Evolutionary conservation across 2,329 filamentous ascomycete genomes (phyloP).

Genomic region (Stylonectria norvegica): DNA sequence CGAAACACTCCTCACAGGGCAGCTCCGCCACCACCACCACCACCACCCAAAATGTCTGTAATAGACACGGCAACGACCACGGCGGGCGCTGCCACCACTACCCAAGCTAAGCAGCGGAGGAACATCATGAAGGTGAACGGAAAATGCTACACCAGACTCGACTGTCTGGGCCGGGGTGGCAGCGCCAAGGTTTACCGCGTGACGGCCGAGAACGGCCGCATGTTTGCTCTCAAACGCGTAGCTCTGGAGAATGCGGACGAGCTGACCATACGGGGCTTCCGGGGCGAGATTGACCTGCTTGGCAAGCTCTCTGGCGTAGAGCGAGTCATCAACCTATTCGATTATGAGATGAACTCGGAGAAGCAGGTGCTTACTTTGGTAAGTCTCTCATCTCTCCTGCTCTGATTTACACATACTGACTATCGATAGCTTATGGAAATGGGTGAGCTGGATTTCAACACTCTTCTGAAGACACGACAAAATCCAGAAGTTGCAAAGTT

Average conservation of each 20-base stretch:
- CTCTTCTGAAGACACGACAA: constrained; percentile 70
- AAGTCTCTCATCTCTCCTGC: constrained; percentile 35
- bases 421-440: constrained; percentile 81
- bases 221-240: constrained; percentile 91
- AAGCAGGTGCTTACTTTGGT: constrained; percentile 85
- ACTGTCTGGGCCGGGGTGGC: constrained; percentile 86
- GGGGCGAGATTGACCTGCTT: constrained; percentile 91
- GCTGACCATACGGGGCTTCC: constrained; percentile 77
- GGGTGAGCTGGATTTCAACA: constrained; percentile 89
- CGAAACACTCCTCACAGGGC: constrained; percentile 73
- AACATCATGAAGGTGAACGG: constrained; percentile 86
- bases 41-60: constrained; percentile 94
- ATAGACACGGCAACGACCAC: constrained; percentile 85
- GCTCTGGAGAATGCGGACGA: constrained; percentile 89
- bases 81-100: constrained; percentile 73
- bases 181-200: constrained; percentile 95
- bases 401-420: constrained; percentile 18
- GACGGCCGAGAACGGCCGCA: constrained; percentile 93
- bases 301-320: constrained; percentile 79
- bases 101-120: constrained; percentile 70
- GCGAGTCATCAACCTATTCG: constrained; percentile 83
- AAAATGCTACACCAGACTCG: constrained; percentile 83
- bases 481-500: constrained; percentile 71
- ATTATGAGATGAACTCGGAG: constrained; percentile 90
- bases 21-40: constrained; percentile 75